Base-by-base conservation (phyloP, 2,329 filamentous ascomycete genomes). In the Lachnellula occidentalis region DNA sequence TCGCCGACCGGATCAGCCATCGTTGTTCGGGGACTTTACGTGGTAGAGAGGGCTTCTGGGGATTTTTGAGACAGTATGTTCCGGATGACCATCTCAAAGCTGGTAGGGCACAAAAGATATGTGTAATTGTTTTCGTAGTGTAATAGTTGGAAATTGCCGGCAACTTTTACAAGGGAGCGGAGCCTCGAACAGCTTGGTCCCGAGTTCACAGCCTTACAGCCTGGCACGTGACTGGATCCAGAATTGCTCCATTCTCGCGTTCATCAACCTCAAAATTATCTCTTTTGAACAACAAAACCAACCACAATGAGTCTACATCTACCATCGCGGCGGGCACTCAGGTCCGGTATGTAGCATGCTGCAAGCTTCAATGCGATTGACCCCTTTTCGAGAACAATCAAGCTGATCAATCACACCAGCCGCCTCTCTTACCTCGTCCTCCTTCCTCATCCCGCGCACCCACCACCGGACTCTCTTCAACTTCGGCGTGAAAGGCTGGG, bases 1-100 rank as follows among this genome's bases (percentile, higher is more conserved):
- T 94, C 88, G 64, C 87, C 87, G 61, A 90, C 77, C 45, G 87
- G 85, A 54, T 69, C 66, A n/a, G 63, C 48, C 67, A 70, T 70
- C 17, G 19, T 55, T 31, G 45, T 27, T 43, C 17, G 21, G 41
- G 11, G 37, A 17, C 15, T 15, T 19, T 17, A 39, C 17, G 37
- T 39, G 11, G 5, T 19, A 7, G 17, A 39, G 19, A 17, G 41
- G 21, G 15, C 11, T 45, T 34, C 52, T 42, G 24, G 45, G 45
- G 14, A 53, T 45, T 52, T 27, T 51, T 37, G 27, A 37, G 19
- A 47, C 31, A 49, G 15, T 14, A 42, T 21, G 9, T 12, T 21
- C 39, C 12, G 53, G 17, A 24, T 50, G 48, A 51, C 27, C 53
- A 60, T 57, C 51, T 59, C 57, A 61, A 54, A 53, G 49, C 48